These are phyloP conservation scores for Prototheca cutis DNA, from an alignment of 163 green algal species.

Conservation along the genomic window DNA sequence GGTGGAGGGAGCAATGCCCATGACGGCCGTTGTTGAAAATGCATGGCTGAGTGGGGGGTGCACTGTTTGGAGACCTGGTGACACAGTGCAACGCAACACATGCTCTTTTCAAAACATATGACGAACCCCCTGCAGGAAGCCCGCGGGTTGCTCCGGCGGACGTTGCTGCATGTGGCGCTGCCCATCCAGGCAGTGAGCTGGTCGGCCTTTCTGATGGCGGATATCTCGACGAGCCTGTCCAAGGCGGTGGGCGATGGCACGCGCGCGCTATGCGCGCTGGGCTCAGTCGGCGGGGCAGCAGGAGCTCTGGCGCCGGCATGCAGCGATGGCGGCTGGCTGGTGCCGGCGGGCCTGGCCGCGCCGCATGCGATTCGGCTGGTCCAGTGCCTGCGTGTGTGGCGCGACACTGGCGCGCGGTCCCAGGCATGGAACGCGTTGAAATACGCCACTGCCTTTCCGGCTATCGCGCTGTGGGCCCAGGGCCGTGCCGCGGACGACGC, in stretches of 20 bases:
- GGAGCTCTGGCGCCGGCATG: slow-evolving; percentile 27
- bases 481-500: not conserved
- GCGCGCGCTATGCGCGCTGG: slow-evolving; percentile 35
- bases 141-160: slow-evolving; percentile 58
- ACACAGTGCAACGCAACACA: not conserved
- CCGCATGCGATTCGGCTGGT: slow-evolving; percentile 78
- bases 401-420: slow-evolving; percentile 37
- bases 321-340: slow-evolving; percentile 39
- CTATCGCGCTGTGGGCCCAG: slow-evolving; percentile 48
- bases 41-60: not conserved
- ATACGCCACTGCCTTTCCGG: slow-evolving; percentile 84
- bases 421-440: slow-evolving; percentile 85
- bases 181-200: slow-evolving; percentile 61
- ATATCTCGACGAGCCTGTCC: slow-evolving; percentile 73
- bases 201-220: slow-evolving; percentile 81
- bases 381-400: slow-evolving; percentile 80
- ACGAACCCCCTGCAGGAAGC: slow-evolving; percentile 18
- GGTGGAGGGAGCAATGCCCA: too few species aligned
- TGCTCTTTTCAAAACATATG: too few species aligned
- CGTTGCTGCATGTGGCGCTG: slow-evolving; percentile 49
- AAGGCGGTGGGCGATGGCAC: slow-evolving; percentile 64
- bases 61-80: not conserved
- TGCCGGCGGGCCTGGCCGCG: slow-evolving; percentile 57
- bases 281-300: not conserved
- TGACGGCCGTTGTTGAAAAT: slow-evolving; percentile 1